These are phyloP conservation scores for Raphanus sativus DNA, from an alignment of 345 rosid species.

Conservation along the genomic window DNA sequence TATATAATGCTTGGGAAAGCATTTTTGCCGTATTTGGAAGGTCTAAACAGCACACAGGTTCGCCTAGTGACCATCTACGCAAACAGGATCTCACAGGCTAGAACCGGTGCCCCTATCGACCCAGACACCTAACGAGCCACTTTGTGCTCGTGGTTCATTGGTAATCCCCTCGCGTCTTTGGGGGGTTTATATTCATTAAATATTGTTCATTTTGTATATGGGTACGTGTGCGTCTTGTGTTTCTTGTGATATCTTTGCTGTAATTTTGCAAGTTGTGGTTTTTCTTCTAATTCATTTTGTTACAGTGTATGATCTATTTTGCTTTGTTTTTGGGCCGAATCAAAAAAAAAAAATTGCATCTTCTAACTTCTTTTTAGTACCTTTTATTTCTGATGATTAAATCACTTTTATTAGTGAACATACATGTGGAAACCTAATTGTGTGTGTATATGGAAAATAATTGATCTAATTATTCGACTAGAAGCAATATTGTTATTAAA, in stretches of 20 bases:
- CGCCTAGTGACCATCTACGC: slow-evolving; percentile 94
- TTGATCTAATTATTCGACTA: neutral
- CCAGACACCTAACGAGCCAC: slow-evolving; percentile 18
- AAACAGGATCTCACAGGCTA: slow-evolving; percentile 93
- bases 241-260: neutral
- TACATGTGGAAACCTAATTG: neutral
- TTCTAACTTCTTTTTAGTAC: neutral
- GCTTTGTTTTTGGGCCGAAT: neutral
- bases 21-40: slow-evolving; percentile 90
- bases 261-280: slow-evolving; percentile 23
- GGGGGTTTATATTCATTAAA: slow-evolving; percentile 32
- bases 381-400: neutral
- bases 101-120: slow-evolving; percentile 75
- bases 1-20: slow-evolving; percentile 97
- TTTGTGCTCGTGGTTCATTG: slow-evolving; percentile 11
- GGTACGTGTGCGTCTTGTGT: slow-evolving; percentile 13
- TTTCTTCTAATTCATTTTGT: neutral
- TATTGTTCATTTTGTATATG: slow-evolving; percentile 38
- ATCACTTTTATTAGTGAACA: neutral
- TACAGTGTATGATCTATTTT: slow-evolving; percentile 1
- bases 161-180: slow-evolving; percentile 8
- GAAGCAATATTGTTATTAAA: neutral
- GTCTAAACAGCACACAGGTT: slow-evolving; percentile 86
- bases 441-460: neutral
- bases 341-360: neutral